Evolutionary conservation across 202 grass and related monocot species (phyloP), one percentile per base, ranked within the genome.

Genomic region (Elaeis oleifera): DNA sequence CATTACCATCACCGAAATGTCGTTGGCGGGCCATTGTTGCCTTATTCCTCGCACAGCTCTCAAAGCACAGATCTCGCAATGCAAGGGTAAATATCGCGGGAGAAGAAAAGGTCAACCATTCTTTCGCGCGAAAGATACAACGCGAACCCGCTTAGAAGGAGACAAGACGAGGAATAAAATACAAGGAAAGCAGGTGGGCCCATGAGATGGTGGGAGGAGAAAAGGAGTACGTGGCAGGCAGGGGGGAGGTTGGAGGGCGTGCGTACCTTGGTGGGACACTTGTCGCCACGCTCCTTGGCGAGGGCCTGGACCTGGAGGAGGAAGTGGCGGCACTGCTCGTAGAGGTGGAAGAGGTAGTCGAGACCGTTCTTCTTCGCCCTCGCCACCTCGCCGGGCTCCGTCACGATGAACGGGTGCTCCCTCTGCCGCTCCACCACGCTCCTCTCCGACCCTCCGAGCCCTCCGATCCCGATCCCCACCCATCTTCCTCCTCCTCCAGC

Each of bases 351-450:
- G 49, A 99, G 76, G 68, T 99, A 99, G 59, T 99, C 94, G 3
- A 99, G 80, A 16, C 94, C 94, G 69, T 97, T 97, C 84, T 97
- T 97, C 84, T 97, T 97, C 7, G 94, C 94, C 18, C 94, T 61
- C 14, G 94, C 94, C 71, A 97, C 88, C 77, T 97, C 94, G 5
- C 94, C 94, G 8, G 94, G 94, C 64, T 92, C 94, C 50, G 94
- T 97, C 75, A 97, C 94, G 20, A 97, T 84, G 82, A 97, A 97
- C 16, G 94, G 94, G 68, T 97, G 94, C 77, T 97, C 94, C 58
- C 94, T 53, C 76, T 92, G 94, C 64, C 84, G 60, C 80, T 84
- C 79, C 14, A 63, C 69, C 3, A 71, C 63, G 0, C 69, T 71
- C 19, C 65, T 19, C 9, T 76, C 85, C 2, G 85, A 80, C 71